Conservation (phyloP, 805 yeast species). For the Jamesozyma rosinii region DNA sequence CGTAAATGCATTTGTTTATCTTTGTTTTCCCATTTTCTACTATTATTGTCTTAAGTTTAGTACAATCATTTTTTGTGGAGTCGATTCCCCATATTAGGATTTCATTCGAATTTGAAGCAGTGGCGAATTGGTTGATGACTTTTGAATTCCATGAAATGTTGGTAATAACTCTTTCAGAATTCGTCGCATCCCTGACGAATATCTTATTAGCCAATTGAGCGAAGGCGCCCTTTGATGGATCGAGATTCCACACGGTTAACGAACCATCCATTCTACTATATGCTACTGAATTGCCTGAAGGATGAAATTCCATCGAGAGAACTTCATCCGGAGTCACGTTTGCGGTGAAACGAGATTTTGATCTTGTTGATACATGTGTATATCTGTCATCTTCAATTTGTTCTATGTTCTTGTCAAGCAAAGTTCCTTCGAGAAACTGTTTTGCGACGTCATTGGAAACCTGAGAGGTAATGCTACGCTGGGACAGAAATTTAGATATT, state of each 20-base stretch:
- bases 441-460: conserved; percentile 3
- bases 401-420: conserved; percentile 3
- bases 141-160: conserved; percentile 22
- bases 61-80: conserved; percentile 7
- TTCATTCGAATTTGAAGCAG: conserved; percentile 17
- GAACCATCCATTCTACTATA: conserved; percentile 29
- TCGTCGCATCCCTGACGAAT: conserved; percentile 12
- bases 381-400: conserved; percentile 20
- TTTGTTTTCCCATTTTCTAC: conserved; percentile 9
- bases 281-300: conserved; percentile 20
- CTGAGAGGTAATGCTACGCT: conserved; percentile 1
- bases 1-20: conserved; percentile 28
- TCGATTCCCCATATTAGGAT: conserved; percentile 20
- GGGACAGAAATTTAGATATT: not conserved
- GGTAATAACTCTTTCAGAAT: conserved; percentile 14
- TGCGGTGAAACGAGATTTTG: conserved; percentile 18
- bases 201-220: conserved; percentile 8
- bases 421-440: conserved; percentile 3
- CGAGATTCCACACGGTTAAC: conserved; percentile 19
- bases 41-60: conserved; percentile 12
- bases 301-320: conserved; percentile 21
- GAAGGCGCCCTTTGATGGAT: conserved; percentile 3
- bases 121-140: conserved; percentile 17
- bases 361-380: conserved; percentile 9
- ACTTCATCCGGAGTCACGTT: conserved; percentile 15